Base-by-base conservation (phyloP, 768 basidiomycete species). In the Lentinus brumalis region DNA sequence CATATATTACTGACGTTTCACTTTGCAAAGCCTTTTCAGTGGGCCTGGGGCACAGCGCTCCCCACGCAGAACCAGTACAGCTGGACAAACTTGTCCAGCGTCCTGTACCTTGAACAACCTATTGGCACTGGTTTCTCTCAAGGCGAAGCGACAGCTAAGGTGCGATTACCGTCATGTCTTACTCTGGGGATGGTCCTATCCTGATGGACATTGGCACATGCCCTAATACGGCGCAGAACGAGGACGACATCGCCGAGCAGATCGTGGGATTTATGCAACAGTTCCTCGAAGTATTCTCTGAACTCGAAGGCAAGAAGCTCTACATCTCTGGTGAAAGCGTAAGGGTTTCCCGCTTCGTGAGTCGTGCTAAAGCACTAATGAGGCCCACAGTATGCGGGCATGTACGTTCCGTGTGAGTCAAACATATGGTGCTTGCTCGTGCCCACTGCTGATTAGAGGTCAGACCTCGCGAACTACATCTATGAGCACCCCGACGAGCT, bases 81-180 rank as follows among this genome's bases (percentile, higher is more conserved):
- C 70, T 92, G 90, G 90, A 91, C 90, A 0, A 92, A 91, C 67
- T 77, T 92, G 10, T 89, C 88, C 1, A 89, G 86, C 57, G 73
- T 91, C 8, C 75, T 91, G 15, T 92, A 82, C 79, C 83, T 92
- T 12, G 91, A 92, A 63, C 91, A 91, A 63, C 90, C 90, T 3
- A 85, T 92, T 31, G 90, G 90, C 5, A 91, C 89, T 4, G 90
- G 90, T 0, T 92, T 86, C 70, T 87, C 87, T 2, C 87, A 87
- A 61, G 90, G 90, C 18, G 76, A 63, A 12, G 88, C 90, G 0
- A 83, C 85, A 57, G 86, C 86, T 40, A 58, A 52, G 45, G 77
- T 77, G 58, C 32, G 69, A 54, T 12, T 49, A 26, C 21, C 14
- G 3, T 14, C 12, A 11, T 21, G 21, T 35, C 35, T 35, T 6